Percentiles rank a stretch among this genome's conserved stretches.
These are phyloP conservation scores for Claviceps cyperi DNA, from an alignment of 2,329 filamentous ascomycete genomes.

Conservation along the genomic window DNA sequence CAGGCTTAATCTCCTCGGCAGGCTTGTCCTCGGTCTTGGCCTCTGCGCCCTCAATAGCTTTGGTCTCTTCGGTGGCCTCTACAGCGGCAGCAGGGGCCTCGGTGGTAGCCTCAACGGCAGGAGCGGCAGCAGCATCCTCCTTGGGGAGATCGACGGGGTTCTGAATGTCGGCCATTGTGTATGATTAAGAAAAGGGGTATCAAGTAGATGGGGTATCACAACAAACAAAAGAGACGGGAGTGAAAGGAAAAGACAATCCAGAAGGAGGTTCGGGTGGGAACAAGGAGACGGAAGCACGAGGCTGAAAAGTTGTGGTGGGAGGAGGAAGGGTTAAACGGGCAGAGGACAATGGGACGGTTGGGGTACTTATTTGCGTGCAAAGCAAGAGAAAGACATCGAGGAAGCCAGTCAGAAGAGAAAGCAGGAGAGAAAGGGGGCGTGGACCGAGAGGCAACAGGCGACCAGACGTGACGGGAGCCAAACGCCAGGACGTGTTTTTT, in stretches of 20 bases:
- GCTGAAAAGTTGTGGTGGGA: slow-evolving; percentile 18
- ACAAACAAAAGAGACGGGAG: slow-evolving; percentile 28
- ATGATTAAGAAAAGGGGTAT: slow-evolving; percentile 21
- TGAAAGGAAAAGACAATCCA: slow-evolving; percentile 23
- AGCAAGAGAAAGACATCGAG: slow-evolving; percentile 8
- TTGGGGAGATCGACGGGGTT: slow-evolving; percentile 41
- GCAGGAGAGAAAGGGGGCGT: slow-evolving; percentile 2
- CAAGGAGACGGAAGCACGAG: slow-evolving; percentile 10
- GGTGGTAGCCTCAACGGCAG: slow-evolving; percentile 9
- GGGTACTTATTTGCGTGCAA: slow-evolving; percentile 27
- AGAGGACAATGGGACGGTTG: slow-evolving; percentile 17
- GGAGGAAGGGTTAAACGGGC: slow-evolving; percentile 14
- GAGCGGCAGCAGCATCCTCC: slow-evolving; percentile 35
- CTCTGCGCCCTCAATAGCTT: slow-evolving; percentile 21
- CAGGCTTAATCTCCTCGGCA: slow-evolving; percentile 44
- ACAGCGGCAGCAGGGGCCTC: slow-evolving; percentile 21
- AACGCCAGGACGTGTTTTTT: neutral
- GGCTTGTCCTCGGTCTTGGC: slow-evolving; percentile 29
- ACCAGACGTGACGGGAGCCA: neutral
- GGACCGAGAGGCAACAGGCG: neutral
- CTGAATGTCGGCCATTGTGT: slow-evolving; percentile 58
- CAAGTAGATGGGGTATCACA: slow-evolving; percentile 36
- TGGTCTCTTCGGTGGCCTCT: slow-evolving; percentile 23
- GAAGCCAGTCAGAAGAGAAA: slow-evolving; percentile 4
- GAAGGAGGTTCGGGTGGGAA: slow-evolving; percentile 15